These are phyloP conservation scores for Verticillium nonalfalfae DNA, from an alignment of 2,329 filamentous ascomycete genomes.

Conservation along the genomic window DNA sequence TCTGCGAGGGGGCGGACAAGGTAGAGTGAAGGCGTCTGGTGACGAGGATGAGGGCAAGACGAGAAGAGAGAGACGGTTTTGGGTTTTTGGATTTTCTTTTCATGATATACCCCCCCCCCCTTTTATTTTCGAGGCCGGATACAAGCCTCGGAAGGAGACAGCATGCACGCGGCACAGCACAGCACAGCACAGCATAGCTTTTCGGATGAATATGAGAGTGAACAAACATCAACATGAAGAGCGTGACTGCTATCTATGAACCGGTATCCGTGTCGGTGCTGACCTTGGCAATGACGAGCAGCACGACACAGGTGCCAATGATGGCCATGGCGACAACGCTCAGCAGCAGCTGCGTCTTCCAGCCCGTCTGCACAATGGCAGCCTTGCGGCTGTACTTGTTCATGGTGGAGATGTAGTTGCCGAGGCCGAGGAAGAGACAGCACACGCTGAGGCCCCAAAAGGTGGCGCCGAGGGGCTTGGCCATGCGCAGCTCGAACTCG, in stretches of 20 bases:
- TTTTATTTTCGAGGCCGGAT: background rate
- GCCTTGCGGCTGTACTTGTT: conserved; percentile 72
- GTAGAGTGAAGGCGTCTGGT: background rate
- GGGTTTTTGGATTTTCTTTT: background rate
- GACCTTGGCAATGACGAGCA: conserved; percentile 45
- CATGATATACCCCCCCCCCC: conserved; percentile 8
- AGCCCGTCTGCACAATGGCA: conserved; percentile 87
- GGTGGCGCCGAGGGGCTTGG: conserved; percentile 75
- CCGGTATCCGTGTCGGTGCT: background rate
- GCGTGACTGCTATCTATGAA: background rate
- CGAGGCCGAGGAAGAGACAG: conserved; percentile 71
- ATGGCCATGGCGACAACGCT: conserved; percentile 56
- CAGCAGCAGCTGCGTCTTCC: conserved; percentile 78
- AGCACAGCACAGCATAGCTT: background rate
- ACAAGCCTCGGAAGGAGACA: background rate
- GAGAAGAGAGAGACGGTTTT: background rate
- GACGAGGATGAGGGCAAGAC: background rate
- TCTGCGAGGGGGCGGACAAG: conserved; percentile 42
- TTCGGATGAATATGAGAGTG: background rate
- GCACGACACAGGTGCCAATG: conserved; percentile 57
- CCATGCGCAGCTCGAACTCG: conserved; percentile 65
- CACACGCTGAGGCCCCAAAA: conserved; percentile 80
- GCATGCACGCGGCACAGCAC: background rate
- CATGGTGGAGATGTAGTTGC: conserved; percentile 80
- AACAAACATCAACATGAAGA: no score